phyloP scores from a whole-genome alignment of 305 asterid species.

The Solanum hybrid region DNA sequence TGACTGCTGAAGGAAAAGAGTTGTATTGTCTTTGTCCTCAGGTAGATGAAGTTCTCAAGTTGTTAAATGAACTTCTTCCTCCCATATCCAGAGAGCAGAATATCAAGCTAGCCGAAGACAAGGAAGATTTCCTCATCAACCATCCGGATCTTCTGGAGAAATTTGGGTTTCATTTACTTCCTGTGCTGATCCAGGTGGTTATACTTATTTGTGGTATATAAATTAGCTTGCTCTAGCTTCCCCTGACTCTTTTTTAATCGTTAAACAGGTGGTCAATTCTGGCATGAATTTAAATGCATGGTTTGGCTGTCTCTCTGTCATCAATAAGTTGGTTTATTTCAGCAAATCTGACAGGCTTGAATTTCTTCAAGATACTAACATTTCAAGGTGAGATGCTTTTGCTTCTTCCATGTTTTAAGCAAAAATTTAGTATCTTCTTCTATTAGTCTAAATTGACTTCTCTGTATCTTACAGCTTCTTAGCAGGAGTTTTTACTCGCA shows the following conservation, averaged over 20 bases:
- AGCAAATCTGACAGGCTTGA: slow-evolving; percentile 62
- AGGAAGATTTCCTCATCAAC: slow-evolving; percentile 54
- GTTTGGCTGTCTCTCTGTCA: slow-evolving; percentile 78
- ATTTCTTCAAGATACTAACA: slow-evolving; percentile 55
- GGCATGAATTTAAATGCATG: slow-evolving; percentile 65
- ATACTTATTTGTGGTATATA: slow-evolving; percentile 8
- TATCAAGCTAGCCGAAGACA: slow-evolving; percentile 39
- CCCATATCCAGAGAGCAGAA: slow-evolving; percentile 37
- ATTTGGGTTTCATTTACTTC: slow-evolving; percentile 81
- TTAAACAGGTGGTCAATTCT: slow-evolving; percentile 81
- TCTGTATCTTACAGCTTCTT: slow-evolving; percentile 49
- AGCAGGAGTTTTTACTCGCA: slow-evolving; percentile 89
- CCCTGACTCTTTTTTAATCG: slow-evolving; percentile 14
- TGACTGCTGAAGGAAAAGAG: not conserved
- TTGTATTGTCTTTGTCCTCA: slow-evolving; percentile 20
- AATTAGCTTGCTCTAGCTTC: not conserved
- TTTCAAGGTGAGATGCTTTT: slow-evolving; percentile 55
- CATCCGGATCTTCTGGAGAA: slow-evolving; percentile 67
- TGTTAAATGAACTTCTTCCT: slow-evolving; percentile 88
- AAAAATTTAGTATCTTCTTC: not conserved
- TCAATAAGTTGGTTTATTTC: slow-evolving; percentile 78
- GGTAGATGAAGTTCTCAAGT: slow-evolving; percentile 74
- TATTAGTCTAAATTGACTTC: not conserved
- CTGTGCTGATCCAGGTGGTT: slow-evolving; percentile 74
- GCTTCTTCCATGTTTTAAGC: slow-evolving; percentile 9